Conservation (phyloP, 2,329 filamentous ascomycete genomes). For the Alternaria conjuncta region DNA sequence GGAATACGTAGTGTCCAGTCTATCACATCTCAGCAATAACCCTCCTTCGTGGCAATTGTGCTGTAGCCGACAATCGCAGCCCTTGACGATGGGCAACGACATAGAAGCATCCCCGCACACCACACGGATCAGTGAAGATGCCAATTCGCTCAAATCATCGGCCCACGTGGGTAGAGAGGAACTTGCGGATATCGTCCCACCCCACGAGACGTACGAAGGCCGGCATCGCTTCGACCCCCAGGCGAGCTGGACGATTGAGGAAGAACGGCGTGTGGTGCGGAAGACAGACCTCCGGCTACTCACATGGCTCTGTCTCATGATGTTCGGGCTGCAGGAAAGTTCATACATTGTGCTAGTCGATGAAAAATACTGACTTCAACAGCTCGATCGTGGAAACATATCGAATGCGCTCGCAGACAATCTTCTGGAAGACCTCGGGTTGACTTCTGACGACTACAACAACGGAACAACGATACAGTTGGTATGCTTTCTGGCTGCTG, state of each 20-base stretch:
- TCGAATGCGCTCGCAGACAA: constrained; percentile 42
- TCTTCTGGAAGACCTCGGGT: constrained; percentile 35
- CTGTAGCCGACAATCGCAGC: background rate
- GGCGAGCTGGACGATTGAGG: constrained; percentile 61
- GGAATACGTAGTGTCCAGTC: background rate
- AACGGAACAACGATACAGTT: constrained; percentile 67
- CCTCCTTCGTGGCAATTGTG: background rate
- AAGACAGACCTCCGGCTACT: constrained; percentile 52
- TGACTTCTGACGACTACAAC: constrained; percentile 45
- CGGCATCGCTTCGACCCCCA: constrained; percentile 63
- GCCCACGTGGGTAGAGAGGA: constrained; percentile 37
- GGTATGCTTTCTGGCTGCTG: constrained; percentile 74
- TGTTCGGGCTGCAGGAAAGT: constrained; percentile 49
- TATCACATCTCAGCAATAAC: background rate
- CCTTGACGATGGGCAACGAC: constrained; percentile 29
- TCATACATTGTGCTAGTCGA: background rate
- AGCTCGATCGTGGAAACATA: constrained; percentile 57
- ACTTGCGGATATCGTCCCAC: constrained; percentile 41
- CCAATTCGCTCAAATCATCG: constrained; percentile 29
- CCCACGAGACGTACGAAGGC: constrained; percentile 60
- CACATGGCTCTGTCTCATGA: constrained; percentile 44
- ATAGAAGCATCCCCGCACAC: constrained; percentile 28
- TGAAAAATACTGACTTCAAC: constrained; percentile 13
- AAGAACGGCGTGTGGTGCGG: constrained; percentile 62
- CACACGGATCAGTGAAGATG: constrained; percentile 30